A percentile compares a stretch with the other conserved stretches of the same genome.
phyloP scores from a whole-genome alignment of 257 asterid species.

The Salvia splendens region DNA sequence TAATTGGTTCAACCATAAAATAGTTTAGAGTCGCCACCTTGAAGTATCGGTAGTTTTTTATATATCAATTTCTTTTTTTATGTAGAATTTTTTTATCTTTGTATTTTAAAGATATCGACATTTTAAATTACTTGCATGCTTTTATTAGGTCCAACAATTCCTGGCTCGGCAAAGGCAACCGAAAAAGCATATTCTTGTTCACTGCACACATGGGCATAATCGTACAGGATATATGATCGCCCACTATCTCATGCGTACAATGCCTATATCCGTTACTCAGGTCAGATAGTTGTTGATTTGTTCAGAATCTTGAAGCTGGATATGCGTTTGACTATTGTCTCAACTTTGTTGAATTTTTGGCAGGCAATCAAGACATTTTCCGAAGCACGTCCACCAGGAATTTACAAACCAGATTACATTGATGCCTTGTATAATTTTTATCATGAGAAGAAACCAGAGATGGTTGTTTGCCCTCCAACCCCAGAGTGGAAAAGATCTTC shows the following conservation, averaged over 20 bases:
- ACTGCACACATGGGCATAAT: slow-evolving; percentile 98
- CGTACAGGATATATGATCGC: slow-evolving; percentile 96
- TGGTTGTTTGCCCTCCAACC: slow-evolving; percentile 74
- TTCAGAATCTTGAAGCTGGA: slow-evolving; percentile 11
- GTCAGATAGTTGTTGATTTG: slow-evolving; percentile 43
- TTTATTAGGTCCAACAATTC: slow-evolving; percentile 77
- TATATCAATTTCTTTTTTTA: slow-evolving; percentile 6
- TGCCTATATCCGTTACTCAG: slow-evolving; percentile 75
- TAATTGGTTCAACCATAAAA: slow-evolving; percentile 4
- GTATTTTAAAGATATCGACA: slow-evolving; percentile 22
- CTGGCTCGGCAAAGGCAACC: slow-evolving; percentile 70
- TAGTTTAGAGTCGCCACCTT: neutral
- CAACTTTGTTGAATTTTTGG: slow-evolving; percentile 27
- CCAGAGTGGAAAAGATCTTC: slow-evolving; percentile 97
- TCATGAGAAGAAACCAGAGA: slow-evolving; percentile 90
- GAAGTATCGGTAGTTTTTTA: slow-evolving; percentile 1
- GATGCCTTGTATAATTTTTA: slow-evolving; percentile 82
- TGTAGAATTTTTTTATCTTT: slow-evolving; percentile 8
- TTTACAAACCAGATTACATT: slow-evolving; percentile 87
- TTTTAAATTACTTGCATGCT: slow-evolving; percentile 19
- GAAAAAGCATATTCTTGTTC: slow-evolving; percentile 81
- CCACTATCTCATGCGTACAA: slow-evolving; percentile 92
- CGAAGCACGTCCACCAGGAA: slow-evolving; percentile 97
- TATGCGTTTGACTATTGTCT: slow-evolving; percentile 23
- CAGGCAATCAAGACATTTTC: slow-evolving; percentile 85